These are phyloP conservation scores for Zoysia japonica DNA, from an alignment of 176 grass and related monocot species.

Conservation along the genomic window DNA sequence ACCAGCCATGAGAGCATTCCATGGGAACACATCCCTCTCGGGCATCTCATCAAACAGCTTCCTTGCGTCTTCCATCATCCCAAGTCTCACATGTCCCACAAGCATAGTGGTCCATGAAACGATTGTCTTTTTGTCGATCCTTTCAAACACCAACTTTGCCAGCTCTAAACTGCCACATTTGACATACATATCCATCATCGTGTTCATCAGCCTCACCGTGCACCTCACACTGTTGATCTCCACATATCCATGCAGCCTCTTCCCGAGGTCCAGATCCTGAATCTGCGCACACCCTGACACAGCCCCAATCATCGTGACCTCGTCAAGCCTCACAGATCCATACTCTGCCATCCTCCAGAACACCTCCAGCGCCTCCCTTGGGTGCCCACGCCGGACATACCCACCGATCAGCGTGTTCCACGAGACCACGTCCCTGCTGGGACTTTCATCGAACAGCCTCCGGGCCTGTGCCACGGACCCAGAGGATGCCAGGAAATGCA, in stretches of 20 bases:
- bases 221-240: conserved; percentile 41
- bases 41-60: conserved; percentile 77
- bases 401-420: conserved; percentile 62
- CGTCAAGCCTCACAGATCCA: conserved; percentile 23
- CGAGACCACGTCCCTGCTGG: conserved; percentile 45
- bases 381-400: conserved; percentile 41
- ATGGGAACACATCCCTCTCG: conserved; percentile 66
- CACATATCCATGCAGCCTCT: conserved; percentile 37
- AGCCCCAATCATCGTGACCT: conserved; percentile 59
- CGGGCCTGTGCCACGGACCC: conserved; percentile 41
- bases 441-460: conserved; percentile 47
- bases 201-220: conserved; percentile 50
- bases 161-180: conserved; percentile 52
- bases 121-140: conserved; percentile 28
- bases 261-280: conserved; percentile 56
- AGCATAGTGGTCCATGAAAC: conserved; percentile 79
- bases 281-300: conserved; percentile 44
- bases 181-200: conserved; percentile 65
- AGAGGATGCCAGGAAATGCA: conserved; percentile 48
- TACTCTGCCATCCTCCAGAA: conserved; percentile 47
- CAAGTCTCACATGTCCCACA: conserved; percentile 54
- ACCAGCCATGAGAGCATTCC: conserved; percentile 76
- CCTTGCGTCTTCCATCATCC: conserved; percentile 46
- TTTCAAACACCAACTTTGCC: conserved; percentile 48
- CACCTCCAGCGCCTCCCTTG: conserved; percentile 39